A percentile compares a stretch with the other conserved stretches of the same genome.
These are phyloP conservation scores for Candida incommunis DNA, from an alignment of 805 yeast species.

Conservation along the genomic window DNA sequence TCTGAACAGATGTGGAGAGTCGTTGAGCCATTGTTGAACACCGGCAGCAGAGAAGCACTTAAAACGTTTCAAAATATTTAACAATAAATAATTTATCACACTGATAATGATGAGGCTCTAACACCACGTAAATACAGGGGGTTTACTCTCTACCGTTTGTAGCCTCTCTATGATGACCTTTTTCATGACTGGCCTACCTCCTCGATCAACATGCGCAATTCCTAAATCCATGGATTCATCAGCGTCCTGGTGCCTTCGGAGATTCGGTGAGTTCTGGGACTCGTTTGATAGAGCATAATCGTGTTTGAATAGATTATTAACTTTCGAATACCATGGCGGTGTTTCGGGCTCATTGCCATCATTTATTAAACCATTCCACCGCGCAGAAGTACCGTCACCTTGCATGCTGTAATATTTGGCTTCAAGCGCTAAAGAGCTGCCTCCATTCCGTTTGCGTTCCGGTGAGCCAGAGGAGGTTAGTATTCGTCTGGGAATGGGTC, in stretches of 20 bases:
- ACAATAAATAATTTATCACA: no score
- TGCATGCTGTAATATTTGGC: constrained; percentile 8
- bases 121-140: constrained; percentile 62
- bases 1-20: constrained; percentile 28
- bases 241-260: background rate
- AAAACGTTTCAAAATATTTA: no score
- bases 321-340: background rate
- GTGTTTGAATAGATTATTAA: background rate
- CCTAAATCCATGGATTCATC: constrained; percentile 4
- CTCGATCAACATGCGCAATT: constrained; percentile 12
- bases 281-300: background rate
- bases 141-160: constrained; percentile 37
- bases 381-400: constrained; percentile 2
- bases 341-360: background rate
- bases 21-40: no score
- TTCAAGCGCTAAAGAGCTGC: constrained; percentile 10
- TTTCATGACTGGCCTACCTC: constrained; percentile 19
- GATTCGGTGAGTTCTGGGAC: no score
- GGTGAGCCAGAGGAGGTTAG: background rate
- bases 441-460: constrained; percentile 1
- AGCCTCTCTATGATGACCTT: constrained; percentile 46
- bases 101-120: no score
- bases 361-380: constrained; percentile 1
- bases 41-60: no score
- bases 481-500: no score